phyloP scores from a whole-genome alignment of 169 alveolate genomes.

The Plasmodium cynomolgi region DNA sequence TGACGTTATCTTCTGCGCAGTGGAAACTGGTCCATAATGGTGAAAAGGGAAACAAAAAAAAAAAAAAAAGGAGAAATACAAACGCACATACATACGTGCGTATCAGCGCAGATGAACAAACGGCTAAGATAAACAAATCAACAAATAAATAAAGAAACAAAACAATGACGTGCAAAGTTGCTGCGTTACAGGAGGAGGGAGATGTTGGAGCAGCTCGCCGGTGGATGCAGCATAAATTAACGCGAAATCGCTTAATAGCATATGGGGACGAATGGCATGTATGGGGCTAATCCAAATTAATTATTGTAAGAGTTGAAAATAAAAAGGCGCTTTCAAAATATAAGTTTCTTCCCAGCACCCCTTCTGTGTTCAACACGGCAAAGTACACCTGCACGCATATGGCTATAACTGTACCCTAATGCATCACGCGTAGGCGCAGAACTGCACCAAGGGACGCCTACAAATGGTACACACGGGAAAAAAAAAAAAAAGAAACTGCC shows the following conservation, averaged over 20 bases:
- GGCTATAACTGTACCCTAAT: not conserved
- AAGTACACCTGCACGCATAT: not conserved
- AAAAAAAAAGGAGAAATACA: not conserved
- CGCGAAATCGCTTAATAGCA: not conserved
- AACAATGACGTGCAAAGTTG: not conserved
- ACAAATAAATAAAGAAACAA: not conserved
- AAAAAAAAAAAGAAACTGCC: not conserved
- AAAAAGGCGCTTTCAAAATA: not conserved
- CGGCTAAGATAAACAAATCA: not conserved
- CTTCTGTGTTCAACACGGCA: not conserved
- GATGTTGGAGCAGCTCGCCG: not conserved
- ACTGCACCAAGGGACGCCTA: not conserved
- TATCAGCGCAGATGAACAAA: not conserved
- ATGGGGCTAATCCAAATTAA: not conserved
- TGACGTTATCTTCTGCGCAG: not conserved
- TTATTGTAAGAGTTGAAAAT: constrained; percentile 1
- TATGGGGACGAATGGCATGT: not conserved
- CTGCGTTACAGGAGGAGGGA: not conserved
- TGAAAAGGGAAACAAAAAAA: not conserved
- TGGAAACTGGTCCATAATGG: not conserved
- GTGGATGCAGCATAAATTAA: not conserved
- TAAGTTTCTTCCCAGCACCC: not conserved
- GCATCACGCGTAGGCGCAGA: not conserved
- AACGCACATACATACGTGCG: not conserved
- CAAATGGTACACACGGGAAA: not conserved